Percentiles rank a stretch among this genome's conserved stretches.
phyloP scores from a whole-genome alignment of 345 rosid genomes.

The Linum lewisii region DNA sequence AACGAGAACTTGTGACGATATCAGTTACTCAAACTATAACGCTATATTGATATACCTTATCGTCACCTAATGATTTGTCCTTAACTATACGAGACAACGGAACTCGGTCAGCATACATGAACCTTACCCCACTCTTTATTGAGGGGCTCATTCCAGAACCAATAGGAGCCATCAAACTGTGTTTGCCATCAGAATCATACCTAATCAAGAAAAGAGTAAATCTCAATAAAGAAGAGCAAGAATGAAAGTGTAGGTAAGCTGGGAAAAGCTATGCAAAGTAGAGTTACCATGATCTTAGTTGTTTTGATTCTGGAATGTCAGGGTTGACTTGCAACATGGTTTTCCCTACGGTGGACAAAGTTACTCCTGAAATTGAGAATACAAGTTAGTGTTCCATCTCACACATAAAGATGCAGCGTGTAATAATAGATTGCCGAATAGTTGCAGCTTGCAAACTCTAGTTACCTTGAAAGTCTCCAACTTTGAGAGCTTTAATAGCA shows the following conservation, averaged over 20 bases:
- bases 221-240: background rate
- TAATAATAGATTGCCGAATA: too few species aligned
- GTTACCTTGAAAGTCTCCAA: constrained; percentile 90
- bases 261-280: background rate
- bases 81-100: constrained; percentile 46
- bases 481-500: constrained; percentile 75
- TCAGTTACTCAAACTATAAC: background rate
- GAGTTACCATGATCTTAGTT: constrained; percentile 56
- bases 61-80: constrained; percentile 60
- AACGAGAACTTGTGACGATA: too few species aligned
- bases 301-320: constrained; percentile 59
- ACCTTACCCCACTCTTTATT: constrained; percentile 44
- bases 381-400: background rate
- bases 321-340: constrained; percentile 61
- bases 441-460: background rate
- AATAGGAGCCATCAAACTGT: constrained; percentile 60
- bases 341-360: constrained; percentile 60
- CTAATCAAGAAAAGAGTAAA: constrained; percentile 18
- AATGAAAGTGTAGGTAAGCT: background rate
- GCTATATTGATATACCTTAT: constrained; percentile 42
- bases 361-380: constrained; percentile 42
- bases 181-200: constrained; percentile 87
- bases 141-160: constrained; percentile 53
- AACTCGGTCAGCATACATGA: constrained; percentile 66
- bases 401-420: too few species aligned